Percentiles rank a stretch among this genome's conserved stretches.
Conservation (phyloP, 371 early-diverging fungal genomes). For the Phascolomyces articulosus region DNA sequence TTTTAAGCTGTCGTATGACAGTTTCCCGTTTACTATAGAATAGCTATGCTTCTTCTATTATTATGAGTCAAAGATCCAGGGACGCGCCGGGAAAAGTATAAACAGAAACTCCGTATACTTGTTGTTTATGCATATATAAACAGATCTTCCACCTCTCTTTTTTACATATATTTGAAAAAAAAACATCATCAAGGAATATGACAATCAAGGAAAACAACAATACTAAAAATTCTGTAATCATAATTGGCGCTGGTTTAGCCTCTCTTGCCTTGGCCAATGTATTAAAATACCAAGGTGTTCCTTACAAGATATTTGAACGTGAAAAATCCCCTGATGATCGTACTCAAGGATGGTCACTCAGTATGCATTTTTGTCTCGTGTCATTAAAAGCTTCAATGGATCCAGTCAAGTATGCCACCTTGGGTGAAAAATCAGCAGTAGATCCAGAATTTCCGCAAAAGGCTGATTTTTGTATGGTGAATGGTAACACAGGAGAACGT, state of each 20-base stretch:
- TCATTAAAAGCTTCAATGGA: conserved; percentile 1
- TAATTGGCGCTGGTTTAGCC: conserved; percentile 38
- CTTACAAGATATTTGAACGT: conserved; percentile 35
- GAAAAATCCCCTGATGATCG: conserved; percentile 19
- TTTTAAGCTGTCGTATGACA: too few species aligned
- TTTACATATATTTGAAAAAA: too few species aligned
- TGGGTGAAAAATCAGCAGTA: conserved; percentile 14
- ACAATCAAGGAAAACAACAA: too few species aligned
- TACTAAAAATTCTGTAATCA: too few species aligned
- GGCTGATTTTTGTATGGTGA: conserved; percentile 11
- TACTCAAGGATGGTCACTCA: conserved; percentile 31
- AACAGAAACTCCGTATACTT: too few species aligned
- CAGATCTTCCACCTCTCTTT: too few species aligned
- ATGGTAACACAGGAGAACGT: conserved; percentile 10
- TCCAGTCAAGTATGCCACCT: conserved; percentile 9
- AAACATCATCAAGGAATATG: too few species aligned
- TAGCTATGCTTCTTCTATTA: too few species aligned
- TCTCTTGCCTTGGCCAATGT: conserved; percentile 35
- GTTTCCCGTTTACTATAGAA: too few species aligned
- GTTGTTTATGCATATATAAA: too few species aligned
- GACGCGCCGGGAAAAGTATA: too few species aligned
- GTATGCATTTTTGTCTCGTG: conserved; percentile 21
- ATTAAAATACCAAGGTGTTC: conserved; percentile 24
- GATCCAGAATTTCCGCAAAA: conserved; percentile 14
- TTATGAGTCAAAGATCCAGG: too few species aligned